Evolutionary conservation across 176 grass and related monocot species (phyloP), one percentile per base, ranked within the genome.

Genomic region (Oryza australiensis): DNA sequence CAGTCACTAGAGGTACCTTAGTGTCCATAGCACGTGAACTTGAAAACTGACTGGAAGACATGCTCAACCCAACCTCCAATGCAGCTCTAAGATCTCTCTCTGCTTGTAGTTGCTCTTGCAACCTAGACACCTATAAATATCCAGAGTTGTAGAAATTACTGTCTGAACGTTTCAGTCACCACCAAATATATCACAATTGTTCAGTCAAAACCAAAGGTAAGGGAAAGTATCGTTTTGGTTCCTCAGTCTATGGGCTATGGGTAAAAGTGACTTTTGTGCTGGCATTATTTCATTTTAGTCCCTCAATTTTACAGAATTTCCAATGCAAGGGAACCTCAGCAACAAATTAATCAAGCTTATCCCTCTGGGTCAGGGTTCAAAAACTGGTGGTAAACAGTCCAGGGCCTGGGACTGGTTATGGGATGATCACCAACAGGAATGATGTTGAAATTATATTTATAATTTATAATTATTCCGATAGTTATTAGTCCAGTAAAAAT

Each of bases 31-130:
- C 79, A 41, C 78, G 81, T 49, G 89, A 77, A 74, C 81, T 94
- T 60, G 97, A 94, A 75, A 99, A 90, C 74, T 99, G 97, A 86
- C 83, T 89, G 45, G 97, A 99, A 84, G 93, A 94, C 97, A 96
- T 99, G 80, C 89, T 99, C 77, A 99, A 89, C 20, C 97, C 97
- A 88, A 99, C 93, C 80, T 99, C 97, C 76, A 96, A 75, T 40
- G 97, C 93, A 90, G 97, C 86, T 90, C 97, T 87, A 80, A 99
- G 97, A 84, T 99, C 91, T 70, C 97, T 93, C 80, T 99, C 97
- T 83, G 97, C 87, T 74, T 99, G 97, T 79, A 99, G 90, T 68
- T 99, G 97, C 88, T 99, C 97, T 92, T 99, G 97, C 87, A 99
- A 80, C 70, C 97, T 94, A 20, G 97, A 99, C 15, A 99, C 97